A percentile compares a stretch with the other conserved stretches of the same genome.
Conservation (phyloP, 2,329 filamentous ascomycete species). For the Epichloe bromicola region DNA sequence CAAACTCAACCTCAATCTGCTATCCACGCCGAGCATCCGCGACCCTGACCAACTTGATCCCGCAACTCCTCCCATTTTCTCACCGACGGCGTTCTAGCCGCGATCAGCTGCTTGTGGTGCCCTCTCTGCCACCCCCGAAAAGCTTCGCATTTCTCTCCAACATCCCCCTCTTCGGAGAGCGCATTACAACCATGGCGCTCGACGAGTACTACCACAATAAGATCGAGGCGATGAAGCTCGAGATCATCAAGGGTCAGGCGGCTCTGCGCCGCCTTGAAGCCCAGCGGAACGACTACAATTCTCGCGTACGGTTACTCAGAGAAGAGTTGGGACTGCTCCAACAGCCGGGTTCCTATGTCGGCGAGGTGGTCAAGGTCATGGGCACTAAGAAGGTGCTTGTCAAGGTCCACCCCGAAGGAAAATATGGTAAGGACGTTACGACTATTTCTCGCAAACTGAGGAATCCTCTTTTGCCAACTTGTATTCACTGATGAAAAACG, state of each 20-base stretch:
- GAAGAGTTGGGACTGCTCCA: constrained; percentile 94
- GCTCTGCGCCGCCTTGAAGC: constrained; percentile 90
- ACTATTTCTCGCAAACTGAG: too few relatives aligned
- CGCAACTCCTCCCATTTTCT: background rate
- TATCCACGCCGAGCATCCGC: background rate
- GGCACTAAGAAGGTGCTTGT: constrained; percentile 98
- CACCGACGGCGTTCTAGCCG: background rate
- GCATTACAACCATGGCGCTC: constrained; percentile 65
- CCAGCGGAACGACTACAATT: constrained; percentile 99
- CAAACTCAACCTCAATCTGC: constrained; percentile 1
- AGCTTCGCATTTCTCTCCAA: background rate
- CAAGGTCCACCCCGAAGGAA: constrained; percentile 97
- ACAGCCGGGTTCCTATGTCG: constrained; percentile 95
- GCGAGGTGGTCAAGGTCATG: constrained; percentile 99
- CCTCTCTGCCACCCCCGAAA: background rate
- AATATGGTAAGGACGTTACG: constrained; percentile 65
- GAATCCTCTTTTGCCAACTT: background rate
- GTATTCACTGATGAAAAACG: background rate
- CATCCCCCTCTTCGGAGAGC: background rate
- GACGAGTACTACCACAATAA: constrained; percentile 99
- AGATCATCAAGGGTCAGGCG: constrained; percentile 98
- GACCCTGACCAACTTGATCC: background rate
- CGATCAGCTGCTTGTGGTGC: background rate
- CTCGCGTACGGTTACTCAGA: constrained; percentile 80
- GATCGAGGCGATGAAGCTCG: constrained; percentile 99